Conservation (phyloP, 2,329 filamentous ascomycete species). For the Arthrobotrys musiformis region DNA sequence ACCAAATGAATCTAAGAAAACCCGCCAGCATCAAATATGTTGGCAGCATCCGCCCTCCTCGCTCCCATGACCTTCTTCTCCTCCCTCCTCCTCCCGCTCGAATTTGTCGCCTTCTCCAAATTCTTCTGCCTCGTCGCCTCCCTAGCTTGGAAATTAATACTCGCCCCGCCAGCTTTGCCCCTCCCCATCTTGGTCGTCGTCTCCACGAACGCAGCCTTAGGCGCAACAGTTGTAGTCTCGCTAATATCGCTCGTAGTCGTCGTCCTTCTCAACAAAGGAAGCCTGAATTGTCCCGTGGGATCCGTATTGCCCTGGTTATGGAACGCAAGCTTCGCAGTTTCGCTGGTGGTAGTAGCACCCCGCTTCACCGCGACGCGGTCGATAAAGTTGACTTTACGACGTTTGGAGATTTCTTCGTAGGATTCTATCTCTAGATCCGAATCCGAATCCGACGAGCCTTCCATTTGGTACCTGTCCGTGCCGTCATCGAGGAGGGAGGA, state of each 20-base stretch:
- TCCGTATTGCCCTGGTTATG: slow-evolving; percentile 62
- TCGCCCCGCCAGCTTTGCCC: slow-evolving; percentile 38
- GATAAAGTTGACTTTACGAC: slow-evolving; percentile 66
- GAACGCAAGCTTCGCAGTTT: slow-evolving; percentile 69
- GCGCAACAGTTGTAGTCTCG: slow-evolving; percentile 58
- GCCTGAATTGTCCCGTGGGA: slow-evolving; percentile 69
- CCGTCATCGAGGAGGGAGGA: slow-evolving; percentile 46
- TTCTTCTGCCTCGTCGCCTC: slow-evolving; percentile 49
- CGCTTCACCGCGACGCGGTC: slow-evolving; percentile 80
- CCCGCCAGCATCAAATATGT: slow-evolving; percentile 47
- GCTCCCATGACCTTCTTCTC: slow-evolving; percentile 72
- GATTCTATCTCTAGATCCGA: slow-evolving; percentile 49
- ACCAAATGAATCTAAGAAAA: slow-evolving; percentile 30
- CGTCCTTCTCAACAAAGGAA: slow-evolving; percentile 74
- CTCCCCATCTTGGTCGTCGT: slow-evolving; percentile 58
- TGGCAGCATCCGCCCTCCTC: slow-evolving; percentile 66
- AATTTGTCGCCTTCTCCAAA: slow-evolving; percentile 57
- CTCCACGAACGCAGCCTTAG: slow-evolving; percentile 60
- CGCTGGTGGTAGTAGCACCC: slow-evolving; percentile 60
- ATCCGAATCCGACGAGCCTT: slow-evolving; percentile 51
- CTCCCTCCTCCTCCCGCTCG: slow-evolving; percentile 63
- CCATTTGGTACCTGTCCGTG: not conserved
- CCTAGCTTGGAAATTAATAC: slow-evolving; percentile 42
- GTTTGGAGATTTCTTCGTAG: slow-evolving; percentile 57
- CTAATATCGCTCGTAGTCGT: slow-evolving; percentile 72